phyloP scores from a whole-genome alignment of 768 basidiomycete species.

The Trametes punicea region DNA sequence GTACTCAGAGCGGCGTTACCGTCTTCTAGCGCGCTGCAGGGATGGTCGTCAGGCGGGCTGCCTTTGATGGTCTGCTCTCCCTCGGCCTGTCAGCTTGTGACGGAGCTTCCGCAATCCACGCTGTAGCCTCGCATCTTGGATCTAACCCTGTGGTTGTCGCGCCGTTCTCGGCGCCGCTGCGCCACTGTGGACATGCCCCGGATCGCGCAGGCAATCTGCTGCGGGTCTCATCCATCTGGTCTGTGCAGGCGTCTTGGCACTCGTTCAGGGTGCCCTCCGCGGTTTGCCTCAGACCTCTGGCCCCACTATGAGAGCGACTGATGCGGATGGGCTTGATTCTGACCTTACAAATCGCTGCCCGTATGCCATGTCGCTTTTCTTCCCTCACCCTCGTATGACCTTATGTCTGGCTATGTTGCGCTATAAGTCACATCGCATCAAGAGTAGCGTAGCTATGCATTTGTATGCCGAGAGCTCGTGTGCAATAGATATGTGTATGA shows the following conservation, averaged over 20 bases:
- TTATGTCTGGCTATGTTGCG: neutral
- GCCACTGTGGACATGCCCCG: conserved; percentile 17
- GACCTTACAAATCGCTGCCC: neutral
- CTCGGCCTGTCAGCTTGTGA: conserved; percentile 6
- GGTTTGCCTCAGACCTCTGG: conserved; percentile 8
- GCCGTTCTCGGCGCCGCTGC: conserved; percentile 11
- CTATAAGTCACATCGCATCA: neutral
- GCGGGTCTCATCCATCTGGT: conserved; percentile 3
- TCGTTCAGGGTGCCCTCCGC: neutral
- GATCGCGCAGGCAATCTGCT: conserved; percentile 4
- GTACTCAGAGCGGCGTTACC: conserved; percentile 81
- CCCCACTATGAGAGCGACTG: conserved; percentile 10
- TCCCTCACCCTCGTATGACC: neutral
- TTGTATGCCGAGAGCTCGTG: neutral
- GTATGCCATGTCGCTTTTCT: neutral
- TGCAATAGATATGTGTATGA: conserved; percentile 6
- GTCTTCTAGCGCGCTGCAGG: conserved; percentile 55
- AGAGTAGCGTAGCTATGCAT: neutral
- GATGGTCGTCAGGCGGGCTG: conserved; percentile 16
- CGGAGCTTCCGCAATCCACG: neutral
- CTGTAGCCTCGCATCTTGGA: conserved; percentile 16
- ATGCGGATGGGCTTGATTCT: neutral
- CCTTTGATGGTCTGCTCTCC: conserved; percentile 13
- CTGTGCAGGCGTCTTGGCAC: conserved; percentile 6
- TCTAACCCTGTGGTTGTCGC: conserved; percentile 17